Base-by-base conservation (phyloP, 768 basidiomycete species). In the Suillus cothurnatus region DNA sequence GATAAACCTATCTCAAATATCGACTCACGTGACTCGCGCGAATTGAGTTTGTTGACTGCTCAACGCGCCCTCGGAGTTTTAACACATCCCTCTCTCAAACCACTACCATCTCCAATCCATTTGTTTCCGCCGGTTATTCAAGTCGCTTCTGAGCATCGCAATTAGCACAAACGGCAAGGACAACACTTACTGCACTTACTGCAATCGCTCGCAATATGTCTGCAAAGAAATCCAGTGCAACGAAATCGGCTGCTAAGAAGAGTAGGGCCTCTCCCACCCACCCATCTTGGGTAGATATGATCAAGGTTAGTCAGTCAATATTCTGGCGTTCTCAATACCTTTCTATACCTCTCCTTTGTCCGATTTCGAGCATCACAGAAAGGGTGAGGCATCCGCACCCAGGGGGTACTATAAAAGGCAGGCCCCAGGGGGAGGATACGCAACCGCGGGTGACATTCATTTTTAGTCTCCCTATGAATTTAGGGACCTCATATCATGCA, bases 211-310 rank as follows among this genome's bases (percentile, higher is more conserved):
- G 26, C 70, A 74, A 67, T 64, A 76, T 76, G 76, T 74, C 67
- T 38, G n/a, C 53, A 47, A 85, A 82, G 79, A 88, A 86, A 74
- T 69, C 84, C 41, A 73, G 81, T 63, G 68, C 79, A 57, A 76
- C 84, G 74, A 87, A 84, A 77, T 70, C 79, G 41, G 74, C 81
- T 23, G 70, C 81, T 57, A 75, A 71, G 73, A 78, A 66, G 66
- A 62, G 61, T 62, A 79, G 79, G 56, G 72, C 81, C 64, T 64
- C 58, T 34, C 49, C 71, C 26, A 65, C 66, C 57, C 82, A 84
- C 69, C 82, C 82, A 19, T 76, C 82, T 66, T 91, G 90, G 90
- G 81, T 87, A 64, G 90, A 92, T 63, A 93, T 93, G 91, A 92
- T 93, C 77, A 92, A 91, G 84, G 91, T 90, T 71, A 74, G 82